phyloP scores from a whole-genome alignment of 2,329 filamentous ascomycete genomes.

The Mycosphaerelloides madeirae region DNA sequence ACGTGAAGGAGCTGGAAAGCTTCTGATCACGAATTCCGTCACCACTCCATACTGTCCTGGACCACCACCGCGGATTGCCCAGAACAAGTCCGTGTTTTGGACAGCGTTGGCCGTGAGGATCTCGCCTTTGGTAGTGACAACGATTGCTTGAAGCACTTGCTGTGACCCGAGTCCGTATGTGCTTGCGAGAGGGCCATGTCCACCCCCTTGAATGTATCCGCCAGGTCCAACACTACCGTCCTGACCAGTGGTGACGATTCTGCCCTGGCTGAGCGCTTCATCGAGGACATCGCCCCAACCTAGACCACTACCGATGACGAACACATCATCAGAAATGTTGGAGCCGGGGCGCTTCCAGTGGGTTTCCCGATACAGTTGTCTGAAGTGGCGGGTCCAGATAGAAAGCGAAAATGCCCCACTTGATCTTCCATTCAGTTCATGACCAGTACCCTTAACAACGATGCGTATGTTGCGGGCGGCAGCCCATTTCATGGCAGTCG shows the following conservation, averaged over 20 bases:
- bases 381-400: constrained; percentile 17
- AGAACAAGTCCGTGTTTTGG: constrained; percentile 56
- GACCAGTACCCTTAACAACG: constrained; percentile 17
- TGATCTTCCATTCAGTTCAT: constrained; percentile 16
- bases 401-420: constrained; percentile 12
- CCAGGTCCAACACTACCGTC: constrained; percentile 34
- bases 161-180: constrained; percentile 57
- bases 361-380: no score
- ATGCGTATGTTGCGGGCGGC: constrained; percentile 11
- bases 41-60: constrained; percentile 57
- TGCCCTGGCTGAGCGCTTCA: constrained; percentile 11
- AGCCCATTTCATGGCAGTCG: constrained; percentile 29
- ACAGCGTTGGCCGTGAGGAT: constrained; percentile 44
- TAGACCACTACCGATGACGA: constrained; percentile 25
- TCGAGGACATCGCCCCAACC: constrained; percentile 23
- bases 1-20: constrained; percentile 23
- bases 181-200: constrained; percentile 52
- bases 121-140: constrained; percentile 48
- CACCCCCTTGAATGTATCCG: constrained; percentile 59
- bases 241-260: constrained; percentile 16
- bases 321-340: constrained; percentile 11
- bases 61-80: constrained; percentile 59
- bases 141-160: constrained; percentile 47
- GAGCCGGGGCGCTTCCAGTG: constrained; percentile 4
- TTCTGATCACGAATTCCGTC: constrained; percentile 34